Evolutionary conservation across 1,284 basidiomycete genomes (phyloP).

Genomic region (Tylopilus sp.): DNA sequence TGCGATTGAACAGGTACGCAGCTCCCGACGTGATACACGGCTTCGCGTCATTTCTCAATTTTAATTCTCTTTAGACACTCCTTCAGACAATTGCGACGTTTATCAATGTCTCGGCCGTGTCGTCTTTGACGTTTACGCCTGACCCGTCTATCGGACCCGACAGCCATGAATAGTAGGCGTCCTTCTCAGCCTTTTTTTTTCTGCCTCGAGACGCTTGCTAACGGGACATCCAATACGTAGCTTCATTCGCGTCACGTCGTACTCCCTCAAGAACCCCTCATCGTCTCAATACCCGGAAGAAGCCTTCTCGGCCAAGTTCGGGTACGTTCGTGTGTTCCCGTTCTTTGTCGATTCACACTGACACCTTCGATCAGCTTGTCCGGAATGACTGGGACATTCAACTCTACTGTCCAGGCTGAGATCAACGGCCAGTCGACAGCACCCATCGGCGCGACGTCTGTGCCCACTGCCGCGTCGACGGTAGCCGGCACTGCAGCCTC

Average conservation of each 20-base stretch:
- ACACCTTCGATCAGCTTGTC: constrained; percentile 41
- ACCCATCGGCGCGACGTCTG: constrained; percentile 39
- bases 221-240: constrained; percentile 23
- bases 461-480: neutral
- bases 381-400: constrained; percentile 66
- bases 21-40: neutral
- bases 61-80: constrained; percentile 45
- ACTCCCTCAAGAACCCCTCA: constrained; percentile 46
- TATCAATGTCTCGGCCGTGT: constrained; percentile 59
- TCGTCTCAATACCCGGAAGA: constrained; percentile 55
- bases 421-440: constrained; percentile 59
- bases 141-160: constrained; percentile 60
- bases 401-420: constrained; percentile 46
- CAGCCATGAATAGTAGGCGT: constrained; percentile 54
- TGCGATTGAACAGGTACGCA: constrained; percentile 51
- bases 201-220: neutral
- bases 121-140: constrained; percentile 55
- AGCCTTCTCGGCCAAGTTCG: constrained; percentile 82
- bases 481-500: neutral
- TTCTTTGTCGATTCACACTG: neutral
- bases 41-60: neutral
- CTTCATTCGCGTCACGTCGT: constrained; percentile 73
- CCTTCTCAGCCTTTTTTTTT: too few relatives aligned
- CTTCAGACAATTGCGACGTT: constrained; percentile 58
- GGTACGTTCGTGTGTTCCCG: constrained; percentile 38